Percentiles rank a stretch among this genome's conserved stretches.
Conservation (phyloP, 192 early-diverging fungal genomes). For the Gaertneriomyces semiglobifer region DNA sequence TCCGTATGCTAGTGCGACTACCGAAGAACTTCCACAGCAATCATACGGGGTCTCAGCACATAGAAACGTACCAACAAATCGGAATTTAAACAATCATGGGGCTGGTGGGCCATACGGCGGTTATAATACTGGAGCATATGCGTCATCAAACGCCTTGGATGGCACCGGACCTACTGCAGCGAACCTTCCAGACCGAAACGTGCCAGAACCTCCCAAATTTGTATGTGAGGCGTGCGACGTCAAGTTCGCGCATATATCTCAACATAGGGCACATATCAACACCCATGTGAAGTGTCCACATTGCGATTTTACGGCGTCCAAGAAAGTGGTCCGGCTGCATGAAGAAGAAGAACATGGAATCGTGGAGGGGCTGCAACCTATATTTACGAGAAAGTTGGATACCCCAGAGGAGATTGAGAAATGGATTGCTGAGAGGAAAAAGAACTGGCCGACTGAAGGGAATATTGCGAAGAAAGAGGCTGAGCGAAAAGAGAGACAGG, state of each 20-base stretch:
- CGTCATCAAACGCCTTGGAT: too few relatives aligned
- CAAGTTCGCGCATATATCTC: constrained; percentile 9
- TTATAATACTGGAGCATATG: too few relatives aligned
- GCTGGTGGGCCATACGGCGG: too few relatives aligned
- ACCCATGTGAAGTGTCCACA: constrained; percentile 36
- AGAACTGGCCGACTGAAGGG: constrained; percentile 69
- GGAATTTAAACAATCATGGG: too few relatives aligned
- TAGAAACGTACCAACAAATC: neutral
- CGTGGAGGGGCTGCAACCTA: constrained; percentile 20
- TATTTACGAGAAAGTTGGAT: constrained; percentile 10
- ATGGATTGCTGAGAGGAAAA: constrained; percentile 82
- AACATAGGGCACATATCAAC: constrained; percentile 29
- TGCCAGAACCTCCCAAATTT: neutral
- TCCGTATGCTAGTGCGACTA: neutral
- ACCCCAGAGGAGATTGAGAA: constrained; percentile 66
- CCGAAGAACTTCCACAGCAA: neutral
- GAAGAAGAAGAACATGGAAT: constrained; percentile 31
- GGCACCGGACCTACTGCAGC: too few relatives aligned
- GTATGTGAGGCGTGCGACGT: constrained; percentile 39
- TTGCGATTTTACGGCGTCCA: constrained; percentile 36
- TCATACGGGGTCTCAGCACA: neutral
- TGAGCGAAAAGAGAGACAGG: constrained; percentile 30
- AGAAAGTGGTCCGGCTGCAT: constrained; percentile 30
- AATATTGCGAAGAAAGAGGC: constrained; percentile 64
- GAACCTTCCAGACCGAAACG: neutral